phyloP scores from a whole-genome alignment of 495 filamentous ascomycete genomes.

The Xylaria castorea region DNA sequence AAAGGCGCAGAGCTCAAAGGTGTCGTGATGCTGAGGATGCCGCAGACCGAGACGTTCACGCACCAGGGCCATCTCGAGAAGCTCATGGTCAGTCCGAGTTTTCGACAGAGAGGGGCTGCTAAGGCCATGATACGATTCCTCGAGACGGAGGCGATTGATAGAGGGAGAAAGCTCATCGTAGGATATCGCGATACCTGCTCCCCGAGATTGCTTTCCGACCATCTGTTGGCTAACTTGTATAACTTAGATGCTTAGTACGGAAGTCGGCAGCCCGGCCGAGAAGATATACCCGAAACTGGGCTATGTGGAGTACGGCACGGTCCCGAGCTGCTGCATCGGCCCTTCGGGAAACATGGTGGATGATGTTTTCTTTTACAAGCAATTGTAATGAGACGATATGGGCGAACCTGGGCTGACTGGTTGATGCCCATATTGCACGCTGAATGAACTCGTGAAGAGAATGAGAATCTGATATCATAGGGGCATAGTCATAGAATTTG shows the following conservation, averaged over 20 bases:
- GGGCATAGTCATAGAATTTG: background rate
- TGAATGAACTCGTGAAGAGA: background rate
- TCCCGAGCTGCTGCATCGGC: constrained; percentile 44
- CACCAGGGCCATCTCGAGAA: constrained; percentile 49
- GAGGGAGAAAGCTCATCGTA: constrained; percentile 48
- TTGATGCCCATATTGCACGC: background rate
- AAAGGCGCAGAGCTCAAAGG: constrained; percentile 45
- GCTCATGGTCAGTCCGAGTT: constrained; percentile 44
- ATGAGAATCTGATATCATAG: background rate
- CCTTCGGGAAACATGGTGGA: constrained; percentile 40
- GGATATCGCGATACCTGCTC: constrained; percentile 5
- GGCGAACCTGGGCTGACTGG: background rate
- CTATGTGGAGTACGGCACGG: constrained; percentile 46
- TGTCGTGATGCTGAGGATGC: constrained; percentile 46
- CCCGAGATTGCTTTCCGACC: background rate
- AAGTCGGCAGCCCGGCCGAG: constrained; percentile 46
- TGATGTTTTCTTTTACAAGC: constrained; percentile 52
- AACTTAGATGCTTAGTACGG: constrained; percentile 42
- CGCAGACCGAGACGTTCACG: constrained; percentile 44
- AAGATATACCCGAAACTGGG: constrained; percentile 43
- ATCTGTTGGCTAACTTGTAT: background rate
- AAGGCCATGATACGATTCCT: constrained; percentile 42
- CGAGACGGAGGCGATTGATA: constrained; percentile 45
- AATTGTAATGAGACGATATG: constrained; percentile 25
- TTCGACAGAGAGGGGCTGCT: constrained; percentile 42